A percentile compares a stretch with the other conserved stretches of the same genome.
Evolutionary conservation across 2,329 filamentous ascomycete species (phyloP).

Genomic region (Epichloe bromicola): DNA sequence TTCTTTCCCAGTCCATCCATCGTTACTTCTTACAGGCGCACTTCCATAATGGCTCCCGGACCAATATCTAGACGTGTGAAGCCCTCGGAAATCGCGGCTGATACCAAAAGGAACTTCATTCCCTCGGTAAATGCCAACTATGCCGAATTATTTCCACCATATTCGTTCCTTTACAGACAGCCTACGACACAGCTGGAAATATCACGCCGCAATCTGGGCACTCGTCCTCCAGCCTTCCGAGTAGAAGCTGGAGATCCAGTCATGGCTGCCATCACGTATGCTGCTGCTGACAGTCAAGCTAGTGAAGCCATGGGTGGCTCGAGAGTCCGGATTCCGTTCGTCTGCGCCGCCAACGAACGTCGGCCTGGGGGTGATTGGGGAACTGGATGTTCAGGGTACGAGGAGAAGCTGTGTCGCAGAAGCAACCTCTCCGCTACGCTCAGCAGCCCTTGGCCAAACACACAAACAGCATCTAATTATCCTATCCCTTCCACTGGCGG

Average conservation of each 20-base stretch:
- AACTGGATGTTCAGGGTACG: conserved; percentile 36
- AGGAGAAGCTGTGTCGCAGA: conserved; percentile 59
- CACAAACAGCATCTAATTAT: conserved; percentile 41
- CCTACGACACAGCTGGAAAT: conserved; percentile 33
- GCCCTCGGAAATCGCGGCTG: conserved; percentile 52
- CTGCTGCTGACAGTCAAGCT: conserved; percentile 23
- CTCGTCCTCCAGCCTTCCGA: conserved; percentile 32
- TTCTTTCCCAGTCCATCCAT: background rate
- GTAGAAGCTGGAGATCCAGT: conserved; percentile 47
- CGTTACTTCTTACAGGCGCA: background rate
- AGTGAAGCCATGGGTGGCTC: conserved; percentile 20
- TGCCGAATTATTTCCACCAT: conserved; percentile 39
- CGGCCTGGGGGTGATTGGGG: conserved; percentile 73
- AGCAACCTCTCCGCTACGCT: conserved; percentile 62
- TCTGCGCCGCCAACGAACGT: conserved; percentile 66
- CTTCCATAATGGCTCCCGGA: conserved; percentile 17
- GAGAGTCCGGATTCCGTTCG: conserved; percentile 43
- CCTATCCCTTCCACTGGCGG: conserved; percentile 59
- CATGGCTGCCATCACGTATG: conserved; percentile 46
- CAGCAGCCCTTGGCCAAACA: conserved; percentile 42
- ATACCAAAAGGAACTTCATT: conserved; percentile 59
- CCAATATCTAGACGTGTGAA: conserved; percentile 20
- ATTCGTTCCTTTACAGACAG: conserved; percentile 45
- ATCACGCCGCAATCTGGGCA: conserved; percentile 20
- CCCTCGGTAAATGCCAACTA: conserved; percentile 48